Evolutionary conservation across 805 yeast genomes (phyloP), one percentile per base, ranked within the genome.

Genomic region (Saccharomycopsis malanga): DNA sequence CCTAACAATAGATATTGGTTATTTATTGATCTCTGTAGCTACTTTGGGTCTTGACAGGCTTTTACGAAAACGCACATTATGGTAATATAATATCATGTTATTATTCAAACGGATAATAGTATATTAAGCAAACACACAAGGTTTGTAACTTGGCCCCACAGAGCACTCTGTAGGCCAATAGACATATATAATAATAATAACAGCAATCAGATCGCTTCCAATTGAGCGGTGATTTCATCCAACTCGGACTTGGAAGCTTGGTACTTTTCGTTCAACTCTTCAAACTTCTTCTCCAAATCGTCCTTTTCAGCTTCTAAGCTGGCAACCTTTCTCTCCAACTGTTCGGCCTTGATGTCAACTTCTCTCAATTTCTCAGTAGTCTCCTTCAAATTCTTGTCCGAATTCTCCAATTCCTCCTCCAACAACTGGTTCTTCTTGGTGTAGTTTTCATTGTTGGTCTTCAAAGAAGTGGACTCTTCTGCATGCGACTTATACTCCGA

Each of bases 141-240:
- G n/a, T n/a, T n/a, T n/a, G n/a, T n/a, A n/a, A n/a, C n/a, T n/a
- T n/a, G n/a, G n/a, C n/a, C n/a, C n/a, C n/a, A n/a, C n/a, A n/a
- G n/a, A n/a, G n/a, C n/a, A n/a, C n/a, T n/a, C n/a, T n/a, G n/a
- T n/a, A n/a, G n/a, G n/a, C n/a, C n/a, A n/a, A n/a, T n/a, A n/a
- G n/a, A n/a, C n/a, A n/a, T n/a, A n/a, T n/a, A n/a, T n/a, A n/a
- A n/a, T n/a, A n/a, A n/a, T n/a, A n/a, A n/a, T n/a, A n/a, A n/a
- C n/a, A 10, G 36, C 9, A 18, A 34, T 42, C 46, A 52, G 23
- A 52, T 43, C 2, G 53, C 79, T 71, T 93, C 98, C 69, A 93
- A 83, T 73, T 94, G 96, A 65, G 88, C 87, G 67, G 88, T 83
- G 72, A 93, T 89, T 72, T 89, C 96, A 60, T 93, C 98, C 72